Conservation (phyloP, 2,329 filamentous ascomycete species). For the Talaromyces sp. region DNA sequence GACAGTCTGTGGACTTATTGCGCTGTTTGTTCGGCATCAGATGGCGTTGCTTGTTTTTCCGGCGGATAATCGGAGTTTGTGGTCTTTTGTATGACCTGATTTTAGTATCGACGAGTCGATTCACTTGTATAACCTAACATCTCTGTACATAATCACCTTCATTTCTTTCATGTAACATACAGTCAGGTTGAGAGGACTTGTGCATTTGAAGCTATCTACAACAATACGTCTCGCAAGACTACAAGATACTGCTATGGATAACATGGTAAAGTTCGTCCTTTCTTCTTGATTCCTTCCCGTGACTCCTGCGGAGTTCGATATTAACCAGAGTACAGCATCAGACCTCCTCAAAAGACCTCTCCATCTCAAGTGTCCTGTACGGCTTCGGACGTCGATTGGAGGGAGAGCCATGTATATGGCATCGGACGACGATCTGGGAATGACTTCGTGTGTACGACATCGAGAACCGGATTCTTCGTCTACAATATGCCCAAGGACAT, state of each 20-base stretch:
- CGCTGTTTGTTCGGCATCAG: constrained; percentile 79
- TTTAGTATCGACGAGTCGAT: neutral
- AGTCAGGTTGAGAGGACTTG: neutral
- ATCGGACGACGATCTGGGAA: neutral
- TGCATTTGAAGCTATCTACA: neutral
- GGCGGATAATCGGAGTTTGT: constrained; percentile 66
- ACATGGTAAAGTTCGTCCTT: neutral
- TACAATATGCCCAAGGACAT: no score
- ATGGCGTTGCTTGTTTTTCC: constrained; percentile 86
- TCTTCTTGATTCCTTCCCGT: neutral
- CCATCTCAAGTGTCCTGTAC: neutral
- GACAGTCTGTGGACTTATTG: constrained; percentile 70
- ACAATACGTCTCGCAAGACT: neutral
- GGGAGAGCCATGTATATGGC: no score
- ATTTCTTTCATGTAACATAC: neutral
- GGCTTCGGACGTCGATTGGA: neutral
- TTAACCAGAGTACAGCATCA: neutral
- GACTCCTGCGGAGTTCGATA: neutral
- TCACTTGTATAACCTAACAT: neutral
- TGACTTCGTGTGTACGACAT: neutral
- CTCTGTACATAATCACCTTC: neutral
- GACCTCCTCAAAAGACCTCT: neutral
- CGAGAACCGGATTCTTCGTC: neutral
- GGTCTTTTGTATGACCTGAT: constrained; percentile 14
- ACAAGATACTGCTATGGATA: neutral